Conservation (phyloP, 331 rosid species). For the Ulmus americana region DNA sequence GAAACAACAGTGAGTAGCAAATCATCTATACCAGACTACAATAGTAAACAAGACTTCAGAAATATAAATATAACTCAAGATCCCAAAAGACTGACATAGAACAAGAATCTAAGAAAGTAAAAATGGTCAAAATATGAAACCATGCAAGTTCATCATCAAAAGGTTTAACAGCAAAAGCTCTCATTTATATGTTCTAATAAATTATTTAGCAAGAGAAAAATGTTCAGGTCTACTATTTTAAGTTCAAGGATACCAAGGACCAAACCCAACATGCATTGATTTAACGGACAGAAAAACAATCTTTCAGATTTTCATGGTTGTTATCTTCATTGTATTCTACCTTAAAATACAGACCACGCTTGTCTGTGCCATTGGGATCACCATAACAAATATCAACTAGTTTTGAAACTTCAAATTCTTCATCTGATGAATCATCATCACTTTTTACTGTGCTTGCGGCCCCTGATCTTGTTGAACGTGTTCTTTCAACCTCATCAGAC, state of each 20-base stretch:
- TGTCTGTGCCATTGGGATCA: constrained; percentile 60
- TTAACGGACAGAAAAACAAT: not conserved
- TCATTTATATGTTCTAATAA: not conserved
- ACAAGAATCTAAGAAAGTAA: constrained; percentile 2
- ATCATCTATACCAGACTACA: constrained; percentile 28
- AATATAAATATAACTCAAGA: constrained; percentile 14
- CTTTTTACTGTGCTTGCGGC: constrained; percentile 22
- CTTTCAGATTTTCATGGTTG: not conserved
- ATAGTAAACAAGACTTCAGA: constrained; percentile 3
- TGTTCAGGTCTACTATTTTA: not conserved
- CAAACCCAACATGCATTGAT: not conserved
- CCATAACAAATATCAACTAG: constrained; percentile 71
- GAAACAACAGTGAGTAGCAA: constrained; percentile 32
- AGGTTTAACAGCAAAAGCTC: not conserved
- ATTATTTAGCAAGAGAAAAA: not conserved
- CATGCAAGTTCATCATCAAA: not conserved
- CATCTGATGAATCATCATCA: constrained; percentile 18
- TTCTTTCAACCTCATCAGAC: constrained; percentile 25
- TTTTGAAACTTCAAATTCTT: constrained; percentile 61
- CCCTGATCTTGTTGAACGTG: constrained; percentile 26
- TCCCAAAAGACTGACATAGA: constrained; percentile 5
- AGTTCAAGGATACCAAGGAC: not conserved
- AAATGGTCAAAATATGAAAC: not conserved
- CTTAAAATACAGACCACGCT: constrained; percentile 57
- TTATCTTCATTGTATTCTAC: constrained; percentile 27